Evolutionary conservation across 169 alveolate species (phyloP), one percentile per base, ranked within the genome.

Genomic region (Plasmodium billcollinsi): DNA sequence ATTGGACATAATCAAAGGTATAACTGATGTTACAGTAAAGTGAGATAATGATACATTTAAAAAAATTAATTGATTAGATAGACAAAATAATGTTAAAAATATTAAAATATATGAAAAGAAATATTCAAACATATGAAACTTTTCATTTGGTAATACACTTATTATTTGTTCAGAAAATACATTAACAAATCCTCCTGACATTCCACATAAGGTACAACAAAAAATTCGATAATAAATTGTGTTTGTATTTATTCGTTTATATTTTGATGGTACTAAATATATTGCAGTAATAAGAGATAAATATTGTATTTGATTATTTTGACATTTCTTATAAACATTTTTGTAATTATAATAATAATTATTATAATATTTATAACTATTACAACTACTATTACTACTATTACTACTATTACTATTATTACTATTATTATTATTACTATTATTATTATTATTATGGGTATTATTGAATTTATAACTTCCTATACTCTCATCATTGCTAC

Each of bases 111-210:
- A 78, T 24, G 89, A 15, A 39, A 78, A 65, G 18, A 73, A 47
- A 21, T 78, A 43, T 78, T 66, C 47, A 50, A 78, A 66, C 63
- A 78, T 78, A 15, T 65, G 49, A 43, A 78, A 15, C 1, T 78
- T 65, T 29, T 78, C 89, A 6, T 8, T 47, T 26, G 89, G 67
- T 50, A 78, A 66, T 4, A 78, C 67, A 26, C 62, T 69, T 58
- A 78, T 78, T 52, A 78, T 65, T n/a, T 78, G 89, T 21, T 78
- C 89, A 12, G 76, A 78, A 52, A 78, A 78, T 50, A 78, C 65
- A 52, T 78, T 78, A 14, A 78, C 89, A 24, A 78, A 78, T 24
- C 89, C 89, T n/a, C 89, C 89, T 49, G 89, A 65, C 56, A 78
- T 78, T 7, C 89, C 89, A 52, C 89, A 78, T 20, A 78, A 29